These are phyloP conservation scores for Simmondsia chinensis DNA, from an alignment of 148 eudicot genomes.

Conservation along the genomic window DNA sequence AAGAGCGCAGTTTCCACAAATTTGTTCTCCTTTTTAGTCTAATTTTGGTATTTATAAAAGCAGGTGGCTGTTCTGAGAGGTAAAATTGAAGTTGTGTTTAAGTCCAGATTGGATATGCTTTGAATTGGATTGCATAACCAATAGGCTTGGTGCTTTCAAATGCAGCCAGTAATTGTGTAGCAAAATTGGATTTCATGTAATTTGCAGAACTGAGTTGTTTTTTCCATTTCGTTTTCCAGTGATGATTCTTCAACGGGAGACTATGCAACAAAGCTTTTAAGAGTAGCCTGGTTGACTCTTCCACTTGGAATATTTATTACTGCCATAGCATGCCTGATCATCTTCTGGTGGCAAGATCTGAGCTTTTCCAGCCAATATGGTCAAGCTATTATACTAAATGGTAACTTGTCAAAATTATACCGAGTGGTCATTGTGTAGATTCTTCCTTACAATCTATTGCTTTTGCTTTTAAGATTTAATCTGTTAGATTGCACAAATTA, in stretches of 20 bases:
- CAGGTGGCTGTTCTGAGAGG: too few relatives aligned
- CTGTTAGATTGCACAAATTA: too few relatives aligned
- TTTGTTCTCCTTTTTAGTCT: too few relatives aligned
- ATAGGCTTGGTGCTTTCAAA: too few relatives aligned
- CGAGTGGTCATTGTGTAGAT: neutral
- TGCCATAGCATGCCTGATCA: constrained; percentile 37
- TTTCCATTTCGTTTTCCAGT: constrained; percentile 28
- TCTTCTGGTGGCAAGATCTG: constrained; percentile 91
- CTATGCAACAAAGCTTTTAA: constrained; percentile 57
- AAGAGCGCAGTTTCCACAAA: too few relatives aligned
- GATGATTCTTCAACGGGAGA: constrained; percentile 45
- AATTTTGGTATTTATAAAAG: too few relatives aligned
- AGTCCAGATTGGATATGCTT: too few relatives aligned
- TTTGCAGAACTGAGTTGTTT: neutral
- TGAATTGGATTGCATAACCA: too few relatives aligned
- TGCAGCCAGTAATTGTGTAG: too few relatives aligned
- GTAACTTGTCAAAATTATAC: constrained; percentile 28
- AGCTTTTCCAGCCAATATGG: constrained; percentile 72
- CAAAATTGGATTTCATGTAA: too few relatives aligned
- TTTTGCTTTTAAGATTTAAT: neutral
- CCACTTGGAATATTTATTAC: constrained; percentile 74
- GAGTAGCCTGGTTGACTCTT: constrained; percentile 81
- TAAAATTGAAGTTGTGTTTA: too few relatives aligned
- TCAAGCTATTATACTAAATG: constrained; percentile 79
- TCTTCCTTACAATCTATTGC: neutral